Evolutionary conservation across 2,329 filamentous ascomycete species (phyloP).

Genomic region (Diatrype stigma): DNA sequence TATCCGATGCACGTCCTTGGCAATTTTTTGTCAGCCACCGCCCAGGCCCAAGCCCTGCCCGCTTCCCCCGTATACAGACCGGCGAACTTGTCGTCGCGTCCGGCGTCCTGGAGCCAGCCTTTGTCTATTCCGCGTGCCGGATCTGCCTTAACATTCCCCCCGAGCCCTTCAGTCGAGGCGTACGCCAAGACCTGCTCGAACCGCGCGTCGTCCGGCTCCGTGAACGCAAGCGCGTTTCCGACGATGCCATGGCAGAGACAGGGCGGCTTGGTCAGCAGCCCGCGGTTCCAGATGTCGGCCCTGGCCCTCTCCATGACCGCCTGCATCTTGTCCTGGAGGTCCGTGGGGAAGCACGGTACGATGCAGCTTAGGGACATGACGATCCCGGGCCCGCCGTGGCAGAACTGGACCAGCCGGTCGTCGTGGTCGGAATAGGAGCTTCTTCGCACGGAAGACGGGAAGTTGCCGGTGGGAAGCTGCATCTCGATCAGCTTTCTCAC

Average conservation of each 20-base stretch:
- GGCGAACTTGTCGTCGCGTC: constrained; percentile 6
- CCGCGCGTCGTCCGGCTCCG: constrained; percentile 2
- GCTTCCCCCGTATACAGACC: constrained; percentile 25
- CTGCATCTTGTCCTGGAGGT: constrained; percentile 49
- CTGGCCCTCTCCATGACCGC: constrained; percentile 46
- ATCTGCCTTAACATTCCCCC: background rate
- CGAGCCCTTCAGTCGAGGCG: background rate
- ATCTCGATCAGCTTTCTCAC: constrained; percentile 53
- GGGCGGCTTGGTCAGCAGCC: constrained; percentile 59
- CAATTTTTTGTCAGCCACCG: constrained; percentile 13
- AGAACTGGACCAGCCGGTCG: constrained; percentile 55
- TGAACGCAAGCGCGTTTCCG: constrained; percentile 52
- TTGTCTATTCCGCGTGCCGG: background rate
- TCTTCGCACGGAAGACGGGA: constrained; percentile 48
- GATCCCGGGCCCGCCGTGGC: constrained; percentile 63
- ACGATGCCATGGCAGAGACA: constrained; percentile 63
- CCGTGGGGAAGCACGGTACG: constrained; percentile 47
- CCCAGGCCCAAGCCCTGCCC: constrained; percentile 25
- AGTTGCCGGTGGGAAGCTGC: constrained; percentile 61
- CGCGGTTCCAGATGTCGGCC: constrained; percentile 51
- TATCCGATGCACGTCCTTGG: constrained; percentile 20
- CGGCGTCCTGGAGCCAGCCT: constrained; percentile 1
- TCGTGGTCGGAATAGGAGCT: constrained; percentile 2
- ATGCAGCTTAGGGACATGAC: constrained; percentile 55
- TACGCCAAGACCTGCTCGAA: constrained; percentile 10